These are phyloP conservation scores for Aureobasidium sp. DNA, from an alignment of 2,329 filamentous ascomycete species.

Conservation along the genomic window DNA sequence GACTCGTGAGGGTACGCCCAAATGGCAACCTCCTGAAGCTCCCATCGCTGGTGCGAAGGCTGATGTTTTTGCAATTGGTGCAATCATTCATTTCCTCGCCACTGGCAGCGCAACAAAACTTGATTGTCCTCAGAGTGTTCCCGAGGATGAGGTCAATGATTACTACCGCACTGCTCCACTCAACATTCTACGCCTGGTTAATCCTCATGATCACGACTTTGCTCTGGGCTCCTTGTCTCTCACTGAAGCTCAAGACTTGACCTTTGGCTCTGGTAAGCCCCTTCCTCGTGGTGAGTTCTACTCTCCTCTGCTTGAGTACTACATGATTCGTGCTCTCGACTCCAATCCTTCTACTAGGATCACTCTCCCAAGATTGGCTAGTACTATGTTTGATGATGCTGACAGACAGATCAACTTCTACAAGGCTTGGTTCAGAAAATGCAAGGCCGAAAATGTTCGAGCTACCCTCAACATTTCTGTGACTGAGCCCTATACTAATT, in stretches of 20 bases:
- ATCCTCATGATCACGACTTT: background rate
- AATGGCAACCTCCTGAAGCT: conserved; percentile 1
- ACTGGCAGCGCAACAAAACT: background rate
- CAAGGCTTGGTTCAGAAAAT: background rate
- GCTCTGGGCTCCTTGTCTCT: background rate
- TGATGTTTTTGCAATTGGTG: conserved; percentile 6
- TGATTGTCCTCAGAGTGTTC: background rate
- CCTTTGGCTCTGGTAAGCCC: background rate
- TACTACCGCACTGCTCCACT: background rate
- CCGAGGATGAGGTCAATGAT: background rate
- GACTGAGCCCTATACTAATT: background rate
- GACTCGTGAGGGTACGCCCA: background rate
- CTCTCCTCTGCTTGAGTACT: conserved; percentile 7
- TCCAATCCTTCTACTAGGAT: background rate
- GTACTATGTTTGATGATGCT: background rate
- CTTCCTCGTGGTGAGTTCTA: background rate
- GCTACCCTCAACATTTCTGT: background rate
- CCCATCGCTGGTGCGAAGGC: background rate
- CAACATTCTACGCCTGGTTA: background rate
- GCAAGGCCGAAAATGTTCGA: background rate
- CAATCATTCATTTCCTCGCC: background rate
- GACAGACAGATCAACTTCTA: conserved; percentile 1
- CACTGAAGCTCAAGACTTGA: background rate
- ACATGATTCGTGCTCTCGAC: background rate
- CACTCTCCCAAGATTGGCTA: background rate